Base-by-base conservation (phyloP, 1,284 basidiomycete genomes). In the Cutaneotrichosporon sp. region DNA sequence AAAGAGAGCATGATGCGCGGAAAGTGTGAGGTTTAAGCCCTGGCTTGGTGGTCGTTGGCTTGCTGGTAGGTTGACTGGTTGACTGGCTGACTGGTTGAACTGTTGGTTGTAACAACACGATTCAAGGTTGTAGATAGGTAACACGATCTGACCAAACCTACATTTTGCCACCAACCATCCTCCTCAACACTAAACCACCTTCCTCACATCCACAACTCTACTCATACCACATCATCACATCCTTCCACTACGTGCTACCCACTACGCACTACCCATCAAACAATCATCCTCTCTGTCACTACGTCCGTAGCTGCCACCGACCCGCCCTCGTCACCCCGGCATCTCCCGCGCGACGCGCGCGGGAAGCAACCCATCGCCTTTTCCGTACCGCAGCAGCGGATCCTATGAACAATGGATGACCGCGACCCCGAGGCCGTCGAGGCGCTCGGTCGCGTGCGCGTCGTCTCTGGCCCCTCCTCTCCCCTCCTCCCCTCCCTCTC, bases 91-190 rank as follows among this genome's bases (percentile, higher is more conserved):
- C 26, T 26, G 26, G 26, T 3, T 26, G 26, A 26, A 1, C 3
- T 1, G 26, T 2, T 14, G 38, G 42, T 46, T 16, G 42, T 46
- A n/a, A 46, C 42, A 46, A 46, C 42, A 46, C 42, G 42, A n/a
- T 18, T 42, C 18, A 36, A 8, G 34, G 34, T 13, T 36, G 34
- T 26, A 26, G 26, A 26, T 26, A 26, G 26, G 26, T 26, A 26
- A 26, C 26, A 36, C 34, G 11, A 36, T 46, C 7, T 13, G 13
- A 14, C 42, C 42, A n/a, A 18, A 46, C 42, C 42, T n/a, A 46
- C 42, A 46, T 18, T 53, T 53, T 53, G 51, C 51, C 51, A 53
- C 51, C 51, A 53, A 26, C 51, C 51, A 18, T 34, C 16, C 16
- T 51, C 50, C 38, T 9, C 36, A 36, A 26, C 26, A 1, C 3